These are phyloP conservation scores for Epichloe baconii DNA, from an alignment of 2,329 filamentous ascomycete species.

Conservation along the genomic window DNA sequence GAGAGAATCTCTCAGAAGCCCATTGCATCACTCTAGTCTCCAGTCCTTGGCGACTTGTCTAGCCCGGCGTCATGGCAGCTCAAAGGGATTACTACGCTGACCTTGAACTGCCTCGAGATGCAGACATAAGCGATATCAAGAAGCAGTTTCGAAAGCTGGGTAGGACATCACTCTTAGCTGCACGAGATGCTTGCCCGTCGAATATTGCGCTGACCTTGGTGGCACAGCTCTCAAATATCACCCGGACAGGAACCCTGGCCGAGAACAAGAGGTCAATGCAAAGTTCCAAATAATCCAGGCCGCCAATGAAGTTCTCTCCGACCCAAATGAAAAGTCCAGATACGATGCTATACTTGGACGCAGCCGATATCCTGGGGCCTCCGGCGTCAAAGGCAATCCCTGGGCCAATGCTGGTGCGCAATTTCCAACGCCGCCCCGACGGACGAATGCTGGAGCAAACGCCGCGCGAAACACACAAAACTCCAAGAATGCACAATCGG, in stretches of 20 bases:
- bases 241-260: conserved; percentile 77
- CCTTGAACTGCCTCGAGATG: conserved; percentile 55
- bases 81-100: conserved; percentile 76
- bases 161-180: conserved; percentile 22
- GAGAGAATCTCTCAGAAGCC: neutral
- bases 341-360: conserved; percentile 36
- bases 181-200: neutral
- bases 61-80: conserved; percentile 18
- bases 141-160: conserved; percentile 77
- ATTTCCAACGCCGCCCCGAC: conserved; percentile 37
- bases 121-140: conserved; percentile 64
- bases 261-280: conserved; percentile 63
- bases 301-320: conserved; percentile 61
- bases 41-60: neutral
- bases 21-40: neutral
- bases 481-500: conserved; percentile 17
- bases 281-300: conserved; percentile 81
- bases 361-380: conserved; percentile 31
- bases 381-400: conserved; percentile 44
- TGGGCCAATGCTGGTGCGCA: conserved; percentile 36
- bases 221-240: conserved; percentile 65
- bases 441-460: conserved; percentile 16
- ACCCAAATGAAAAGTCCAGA: conserved; percentile 35
- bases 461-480: conserved; percentile 6
- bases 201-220: conserved; percentile 12